Evolutionary conservation across 2,329 filamentous ascomycete genomes (phyloP).

Genomic region (Beauveria medogensis): DNA sequence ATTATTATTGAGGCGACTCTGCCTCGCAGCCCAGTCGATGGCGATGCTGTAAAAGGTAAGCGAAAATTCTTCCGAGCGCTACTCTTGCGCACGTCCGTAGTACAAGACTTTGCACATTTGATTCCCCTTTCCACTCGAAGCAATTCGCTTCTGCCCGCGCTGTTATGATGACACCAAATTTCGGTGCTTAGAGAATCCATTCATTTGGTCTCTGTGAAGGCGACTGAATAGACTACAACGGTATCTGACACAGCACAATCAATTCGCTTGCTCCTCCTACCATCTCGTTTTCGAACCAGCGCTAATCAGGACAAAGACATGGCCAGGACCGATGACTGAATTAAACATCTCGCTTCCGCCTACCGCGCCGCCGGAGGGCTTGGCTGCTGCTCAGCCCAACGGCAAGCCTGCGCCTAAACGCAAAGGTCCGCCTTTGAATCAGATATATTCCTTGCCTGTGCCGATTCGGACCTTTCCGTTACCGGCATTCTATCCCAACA

Average conservation of each 20-base stretch:
- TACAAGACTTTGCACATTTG: constrained; percentile 12
- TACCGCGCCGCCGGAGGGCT: constrained; percentile 14
- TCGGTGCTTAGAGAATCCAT: constrained; percentile 51
- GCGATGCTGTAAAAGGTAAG: constrained; percentile 10
- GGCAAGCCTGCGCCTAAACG: constrained; percentile 21
- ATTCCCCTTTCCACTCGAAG: constrained; percentile 12
- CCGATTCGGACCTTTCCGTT: constrained; percentile 78
- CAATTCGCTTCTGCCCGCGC: constrained; percentile 16
- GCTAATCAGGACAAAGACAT: constrained; percentile 1
- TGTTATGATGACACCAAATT: constrained; percentile 52
- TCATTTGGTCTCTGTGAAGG: constrained; percentile 55
- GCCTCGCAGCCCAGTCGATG: neutral
- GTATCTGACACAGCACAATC: constrained; percentile 66
- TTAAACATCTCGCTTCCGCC: neutral
- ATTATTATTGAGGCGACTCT: neutral
- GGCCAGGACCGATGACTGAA: constrained; percentile 1
- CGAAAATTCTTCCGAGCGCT: neutral
- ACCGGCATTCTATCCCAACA: constrained; percentile 82
- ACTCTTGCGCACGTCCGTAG: neutral
- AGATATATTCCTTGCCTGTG: constrained; percentile 74
- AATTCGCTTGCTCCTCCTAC: neutral
- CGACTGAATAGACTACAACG: constrained; percentile 81
- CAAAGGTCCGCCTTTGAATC: constrained; percentile 42
- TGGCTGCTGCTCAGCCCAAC: constrained; percentile 16
- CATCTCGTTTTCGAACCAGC: constrained; percentile 11